Evolutionary conservation across 129 eudicot genomes (phyloP), one percentile per base, ranked within the genome.

Genomic region (Helianthus tuberosus): DNA sequence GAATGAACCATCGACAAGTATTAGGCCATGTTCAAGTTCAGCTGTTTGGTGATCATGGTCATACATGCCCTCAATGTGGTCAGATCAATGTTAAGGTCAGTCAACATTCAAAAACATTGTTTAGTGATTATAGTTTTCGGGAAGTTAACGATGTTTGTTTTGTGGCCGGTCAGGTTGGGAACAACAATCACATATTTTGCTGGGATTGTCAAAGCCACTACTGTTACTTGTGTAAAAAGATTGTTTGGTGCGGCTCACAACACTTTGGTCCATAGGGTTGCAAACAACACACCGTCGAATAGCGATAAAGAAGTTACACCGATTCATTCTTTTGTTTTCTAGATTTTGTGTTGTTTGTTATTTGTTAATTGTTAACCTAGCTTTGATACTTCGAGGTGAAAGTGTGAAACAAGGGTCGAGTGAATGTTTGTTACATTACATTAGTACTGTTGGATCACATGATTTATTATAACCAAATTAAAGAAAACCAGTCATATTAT

Each of bases 141-240:
- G 36, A 39, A 55, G 13, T 36, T 60, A 3, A 58, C 8, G 43
- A 57, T 25, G 55, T 39, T 50, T 63, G 27, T 76, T 46, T 17
- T 46, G 49, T 60, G 20, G 35, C 5, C 61, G 69, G 47, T 64
- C 84, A 93, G 98, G 79, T 84, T 25, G 91, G 91, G 12, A 94
- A 94, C 66, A 94, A 94, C 73, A 94, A 94, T 84, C 98, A 94
- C 84, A 83, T 90, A 35, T 91, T 75, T 73, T 94, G 98, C 69
- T 88, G 98, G 97, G 83, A 91, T 48, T 94, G 98, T 80, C 96
- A 87, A 64, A 72, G 73, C 76, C 97, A 91, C 70, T 86, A 88
- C 76, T 94, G 98, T 80, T 94, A 90, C 72, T 49, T 86, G 48
- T 94, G 98, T 53, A 60, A 79, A 52, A 85, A 86, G 84, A 71